These are phyloP conservation scores for Thinopyrum elongatum DNA, from an alignment of 176 grass and related monocot species.

Conservation along the genomic window DNA sequence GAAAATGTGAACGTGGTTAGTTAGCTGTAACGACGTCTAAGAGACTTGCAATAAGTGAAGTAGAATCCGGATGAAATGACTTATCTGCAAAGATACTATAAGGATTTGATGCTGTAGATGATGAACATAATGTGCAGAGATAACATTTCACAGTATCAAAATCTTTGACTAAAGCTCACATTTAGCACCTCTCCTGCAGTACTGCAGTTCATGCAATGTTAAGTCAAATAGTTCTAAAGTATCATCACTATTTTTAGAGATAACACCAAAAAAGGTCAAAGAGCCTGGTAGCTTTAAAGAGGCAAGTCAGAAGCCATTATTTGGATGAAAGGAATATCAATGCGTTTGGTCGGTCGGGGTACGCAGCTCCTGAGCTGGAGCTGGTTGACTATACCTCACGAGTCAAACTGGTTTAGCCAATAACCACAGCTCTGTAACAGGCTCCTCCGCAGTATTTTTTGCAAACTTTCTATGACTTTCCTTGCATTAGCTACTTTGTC, in stretches of 20 bases:
- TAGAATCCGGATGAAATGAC: neutral
- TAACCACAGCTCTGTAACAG: neutral
- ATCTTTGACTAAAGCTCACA: conserved; percentile 12
- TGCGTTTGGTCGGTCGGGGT: neutral
- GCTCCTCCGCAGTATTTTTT: too few relatives aligned
- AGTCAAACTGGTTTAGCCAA: neutral
- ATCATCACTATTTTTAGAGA: neutral
- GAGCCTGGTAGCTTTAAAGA: neutral
- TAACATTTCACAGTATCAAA: neutral
- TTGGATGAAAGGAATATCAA: neutral
- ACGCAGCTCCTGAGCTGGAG: neutral
- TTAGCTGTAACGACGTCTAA: neutral
- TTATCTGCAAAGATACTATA: neutral
- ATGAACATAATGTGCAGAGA: neutral
- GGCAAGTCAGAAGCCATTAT: neutral
- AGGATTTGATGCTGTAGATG: neutral
- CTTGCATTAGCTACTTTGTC: too few relatives aligned
- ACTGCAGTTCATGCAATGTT: neutral
- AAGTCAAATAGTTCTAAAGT: conserved; percentile 44
- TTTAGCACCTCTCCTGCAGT: neutral
- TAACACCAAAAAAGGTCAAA: neutral
- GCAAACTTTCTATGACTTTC: neutral
- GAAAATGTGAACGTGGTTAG: neutral
- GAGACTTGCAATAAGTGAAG: neutral
- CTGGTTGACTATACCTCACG: neutral